phyloP scores from a whole-genome alignment of 75 land plant species.

The Larix kaempferi region DNA sequence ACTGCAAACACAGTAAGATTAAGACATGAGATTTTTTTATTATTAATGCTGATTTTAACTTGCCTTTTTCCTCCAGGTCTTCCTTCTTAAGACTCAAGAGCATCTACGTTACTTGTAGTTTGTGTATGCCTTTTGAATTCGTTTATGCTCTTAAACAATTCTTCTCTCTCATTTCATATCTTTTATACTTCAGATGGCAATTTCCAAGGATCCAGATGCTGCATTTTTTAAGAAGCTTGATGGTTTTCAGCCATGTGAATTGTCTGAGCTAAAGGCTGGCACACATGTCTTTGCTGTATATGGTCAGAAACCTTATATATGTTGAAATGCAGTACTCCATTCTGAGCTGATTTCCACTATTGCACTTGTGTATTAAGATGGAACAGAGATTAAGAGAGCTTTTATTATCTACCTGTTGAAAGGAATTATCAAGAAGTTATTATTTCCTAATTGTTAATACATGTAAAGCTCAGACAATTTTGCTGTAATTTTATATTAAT shows the following conservation, averaged over 20 bases:
- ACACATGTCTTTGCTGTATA: conserved; percentile 92
- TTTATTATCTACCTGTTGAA: not conserved
- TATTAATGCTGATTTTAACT: not conserved
- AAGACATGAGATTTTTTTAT: not conserved
- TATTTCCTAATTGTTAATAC: not conserved
- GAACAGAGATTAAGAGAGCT: not conserved
- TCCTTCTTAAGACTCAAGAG: not conserved
- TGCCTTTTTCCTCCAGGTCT: not conserved
- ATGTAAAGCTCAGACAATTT: not conserved
- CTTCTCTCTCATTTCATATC: not conserved
- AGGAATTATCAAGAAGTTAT: not conserved
- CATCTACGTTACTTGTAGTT: not conserved
- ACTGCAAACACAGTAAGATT: conserved; percentile 62
- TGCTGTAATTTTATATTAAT: not conserved
- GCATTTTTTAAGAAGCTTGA: conserved; percentile 94
- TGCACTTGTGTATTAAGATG: not conserved
- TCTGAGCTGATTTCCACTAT: not conserved
- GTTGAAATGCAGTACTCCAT: not conserved
- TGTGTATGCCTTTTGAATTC: not conserved
- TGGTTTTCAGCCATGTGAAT: conserved; percentile 97
- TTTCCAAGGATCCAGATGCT: conserved; percentile 90
- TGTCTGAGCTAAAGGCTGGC: conserved; percentile 83
- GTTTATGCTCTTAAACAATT: not conserved
- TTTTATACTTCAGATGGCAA: conserved; percentile 49
- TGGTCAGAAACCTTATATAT: conserved; percentile 39